Evolutionary conservation across 1,284 basidiomycete species (phyloP), one percentile per base, ranked within the genome.

Genomic region (Schizopora paradoxa): DNA sequence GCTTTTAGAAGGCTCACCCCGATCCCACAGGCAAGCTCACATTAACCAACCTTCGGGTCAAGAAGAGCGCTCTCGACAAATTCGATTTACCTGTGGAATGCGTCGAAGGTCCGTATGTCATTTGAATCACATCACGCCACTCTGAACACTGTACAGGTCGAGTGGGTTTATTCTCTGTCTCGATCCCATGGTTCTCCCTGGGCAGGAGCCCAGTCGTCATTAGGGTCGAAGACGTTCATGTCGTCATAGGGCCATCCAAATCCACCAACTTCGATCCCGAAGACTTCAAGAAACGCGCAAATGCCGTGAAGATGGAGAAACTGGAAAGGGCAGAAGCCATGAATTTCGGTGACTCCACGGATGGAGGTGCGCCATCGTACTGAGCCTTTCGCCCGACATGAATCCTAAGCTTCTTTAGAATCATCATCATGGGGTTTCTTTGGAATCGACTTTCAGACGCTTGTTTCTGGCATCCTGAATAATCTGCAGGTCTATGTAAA

Each of bases 21-120:
- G 8, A 38, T 26, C 5, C 23, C 8, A 19, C 57, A 92, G 93
- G 93, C 43, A 84, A 91, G 65, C 69, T 96, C 45, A 88, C 87
- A 25, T 72, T 97, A 39, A 76, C 79, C 31, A 86, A 86, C 56
- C 67, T 99, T 39, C 83, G 84, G 40, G 74, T 99, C 56, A 99
- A 97, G 73, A 94, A 86, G 65, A 89, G 89, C 34, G 92, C 91
- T 1, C 73, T 99, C 48, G 96, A 99, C 67, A 94, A 97, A 64
- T 96, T 99, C 62, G 79, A 91, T 47, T 72, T 99, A 14, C 97
- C 97, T 0, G 85, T 99, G 3, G 94, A 99, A 69, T 93, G 99
- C 23, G 73, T 92, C 16, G 92, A 99, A 72, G 96, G 90, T 86
- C 54, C 26, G 62, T 51, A 7, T 31, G 16, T 36, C 21, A 26